Percentiles rank a stretch among this genome's conserved stretches.
Conservation (phyloP, 1,284 basidiomycete genomes). For the Apiotrichum porosum region DNA sequence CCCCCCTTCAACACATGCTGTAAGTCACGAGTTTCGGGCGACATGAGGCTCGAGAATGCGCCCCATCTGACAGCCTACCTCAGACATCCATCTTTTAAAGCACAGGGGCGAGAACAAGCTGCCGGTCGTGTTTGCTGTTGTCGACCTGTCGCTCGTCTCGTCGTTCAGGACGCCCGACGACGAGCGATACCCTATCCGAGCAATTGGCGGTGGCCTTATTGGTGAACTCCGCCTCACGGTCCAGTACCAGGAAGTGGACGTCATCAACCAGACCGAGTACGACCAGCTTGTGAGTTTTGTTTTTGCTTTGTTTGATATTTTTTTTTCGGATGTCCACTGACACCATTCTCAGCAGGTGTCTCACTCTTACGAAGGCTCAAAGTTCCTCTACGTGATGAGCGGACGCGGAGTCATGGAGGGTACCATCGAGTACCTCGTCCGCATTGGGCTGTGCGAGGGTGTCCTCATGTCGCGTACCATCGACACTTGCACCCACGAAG, state of each 20-base stretch:
- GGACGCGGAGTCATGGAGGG: conserved; percentile 15
- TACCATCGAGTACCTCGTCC: conserved; percentile 12
- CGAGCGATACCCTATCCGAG: conserved; percentile 29
- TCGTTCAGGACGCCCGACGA: conserved; percentile 20
- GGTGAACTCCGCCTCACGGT: conserved; percentile 31
- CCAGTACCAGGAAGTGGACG: conserved; percentile 19
- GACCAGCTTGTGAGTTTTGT: conserved; percentile 1
- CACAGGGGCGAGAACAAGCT: conserved; percentile 8
- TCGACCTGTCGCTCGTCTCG: conserved; percentile 23
- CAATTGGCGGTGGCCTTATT: conserved; percentile 16
- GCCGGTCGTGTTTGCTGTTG: conserved; percentile 19
- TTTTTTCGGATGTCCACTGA: not conserved
- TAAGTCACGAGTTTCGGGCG: too few species aligned
- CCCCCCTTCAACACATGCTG: conserved; percentile 20
- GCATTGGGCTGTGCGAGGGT: conserved; percentile 22
- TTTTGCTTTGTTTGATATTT: not conserved
- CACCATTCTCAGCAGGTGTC: not conserved
- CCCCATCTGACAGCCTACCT: too few species aligned
- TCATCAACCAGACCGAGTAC: conserved; percentile 14
- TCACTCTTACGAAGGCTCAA: not conserved
- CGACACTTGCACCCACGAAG: conserved; percentile 7
- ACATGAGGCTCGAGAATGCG: not conserved
- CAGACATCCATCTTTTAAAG: conserved; percentile 2
- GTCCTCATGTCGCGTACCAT: conserved; percentile 15
- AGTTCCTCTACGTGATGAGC: conserved; percentile 15